Conservation (phyloP, 2,329 filamentous ascomycete species). For the Chaetomium globosum region DNA sequence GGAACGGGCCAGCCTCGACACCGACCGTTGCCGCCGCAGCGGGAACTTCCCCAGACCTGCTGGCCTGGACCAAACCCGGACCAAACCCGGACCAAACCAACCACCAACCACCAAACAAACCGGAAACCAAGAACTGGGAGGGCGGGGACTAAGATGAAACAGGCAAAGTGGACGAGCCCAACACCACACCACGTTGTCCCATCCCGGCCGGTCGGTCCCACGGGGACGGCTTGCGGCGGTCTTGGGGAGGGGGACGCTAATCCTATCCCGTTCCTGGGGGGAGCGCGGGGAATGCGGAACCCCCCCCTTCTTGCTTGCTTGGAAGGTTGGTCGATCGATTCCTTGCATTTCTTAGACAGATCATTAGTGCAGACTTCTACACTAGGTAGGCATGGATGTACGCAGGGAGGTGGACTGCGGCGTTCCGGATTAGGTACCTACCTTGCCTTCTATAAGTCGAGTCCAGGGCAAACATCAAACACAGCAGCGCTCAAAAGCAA, state of each 20-base stretch:
- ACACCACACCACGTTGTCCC: background rate
- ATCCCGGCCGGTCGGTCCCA: background rate
- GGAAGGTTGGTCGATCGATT: background rate
- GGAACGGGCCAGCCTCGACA: too few relatives aligned
- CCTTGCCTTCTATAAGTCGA: background rate
- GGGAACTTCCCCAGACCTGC: background rate
- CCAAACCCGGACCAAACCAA: too few relatives aligned
- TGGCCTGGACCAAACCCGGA: too few relatives aligned
- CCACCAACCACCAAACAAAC: background rate
- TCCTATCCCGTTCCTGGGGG: background rate
- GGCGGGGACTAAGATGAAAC: background rate
- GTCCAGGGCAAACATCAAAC: background rate
- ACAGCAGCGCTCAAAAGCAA: background rate
- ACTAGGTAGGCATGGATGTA: too few relatives aligned
- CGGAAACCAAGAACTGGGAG: background rate
- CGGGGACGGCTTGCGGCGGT: conserved; percentile 14
- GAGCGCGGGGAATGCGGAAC: background rate
- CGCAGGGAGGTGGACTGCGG: too few relatives aligned
- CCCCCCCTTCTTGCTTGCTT: too few relatives aligned
- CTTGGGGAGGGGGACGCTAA: conserved; percentile 3
- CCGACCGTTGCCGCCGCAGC: too few relatives aligned
- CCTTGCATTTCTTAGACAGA: background rate
- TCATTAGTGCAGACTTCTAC: too few relatives aligned
- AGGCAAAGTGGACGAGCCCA: background rate
- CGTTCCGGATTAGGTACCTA: too few relatives aligned